A percentile compares a stretch with the other conserved stretches of the same genome.
Evolutionary conservation across 495 filamentous ascomycete species (phyloP).

Genomic region (Xylaria bambusicola): DNA sequence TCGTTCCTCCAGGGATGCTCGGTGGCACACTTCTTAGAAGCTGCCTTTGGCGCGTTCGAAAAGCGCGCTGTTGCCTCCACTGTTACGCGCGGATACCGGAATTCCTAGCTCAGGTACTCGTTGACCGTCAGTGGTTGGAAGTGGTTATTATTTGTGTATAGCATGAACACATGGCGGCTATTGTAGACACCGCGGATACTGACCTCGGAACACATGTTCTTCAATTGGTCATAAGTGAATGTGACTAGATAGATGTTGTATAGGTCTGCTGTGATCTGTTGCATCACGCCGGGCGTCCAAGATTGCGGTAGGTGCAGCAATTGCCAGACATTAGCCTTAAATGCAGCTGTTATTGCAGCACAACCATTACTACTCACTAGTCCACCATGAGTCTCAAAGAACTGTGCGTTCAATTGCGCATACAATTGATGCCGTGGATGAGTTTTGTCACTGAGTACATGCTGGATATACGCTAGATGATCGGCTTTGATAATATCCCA

Average conservation of each 20-base stretch:
- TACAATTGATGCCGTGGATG: constrained; percentile 30
- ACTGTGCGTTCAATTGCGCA: constrained; percentile 2
- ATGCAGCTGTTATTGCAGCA: neutral
- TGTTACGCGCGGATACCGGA: constrained; percentile 28
- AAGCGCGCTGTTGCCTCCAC: constrained; percentile 15
- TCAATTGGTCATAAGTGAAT: constrained; percentile 20
- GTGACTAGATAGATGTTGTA: constrained; percentile 26
- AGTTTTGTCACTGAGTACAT: constrained; percentile 17
- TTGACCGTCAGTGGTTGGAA: constrained; percentile 32
- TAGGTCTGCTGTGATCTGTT: constrained; percentile 30
- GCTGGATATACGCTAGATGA: constrained; percentile 24
- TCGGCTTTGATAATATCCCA: constrained; percentile 36
- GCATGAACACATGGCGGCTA: constrained; percentile 30
- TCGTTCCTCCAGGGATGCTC: constrained; percentile 21
- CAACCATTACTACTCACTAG: neutral
- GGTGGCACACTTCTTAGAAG: neutral
- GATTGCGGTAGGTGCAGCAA: constrained; percentile 24
- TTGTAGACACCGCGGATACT: constrained; percentile 29
- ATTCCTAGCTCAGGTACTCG: constrained; percentile 26
- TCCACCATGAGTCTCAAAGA: constrained; percentile 1
- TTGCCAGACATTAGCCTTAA: constrained; percentile 27
- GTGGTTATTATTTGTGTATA: constrained; percentile 22
- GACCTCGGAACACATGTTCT: constrained; percentile 8
- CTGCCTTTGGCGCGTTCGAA: constrained; percentile 9
- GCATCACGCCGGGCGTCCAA: constrained; percentile 26